Evolutionary conservation across 768 basidiomycete genomes (phyloP).

Genomic region (Cystofilobasidium macerans): DNA sequence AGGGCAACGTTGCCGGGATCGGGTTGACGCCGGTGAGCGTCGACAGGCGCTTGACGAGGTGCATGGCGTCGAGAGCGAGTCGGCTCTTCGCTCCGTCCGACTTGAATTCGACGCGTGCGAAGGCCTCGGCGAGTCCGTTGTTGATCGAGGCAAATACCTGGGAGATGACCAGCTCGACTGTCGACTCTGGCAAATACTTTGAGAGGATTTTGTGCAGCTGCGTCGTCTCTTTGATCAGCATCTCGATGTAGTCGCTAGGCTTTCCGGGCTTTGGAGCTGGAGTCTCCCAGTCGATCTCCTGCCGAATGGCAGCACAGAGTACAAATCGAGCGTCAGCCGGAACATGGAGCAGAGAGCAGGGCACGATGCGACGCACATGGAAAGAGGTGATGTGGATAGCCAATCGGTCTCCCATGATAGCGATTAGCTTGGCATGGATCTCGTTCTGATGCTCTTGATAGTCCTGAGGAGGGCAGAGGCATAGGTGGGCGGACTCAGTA

Average conservation of each 20-base stretch:
- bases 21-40: constrained; percentile 58
- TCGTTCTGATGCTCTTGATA: constrained; percentile 99
- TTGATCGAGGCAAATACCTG: constrained; percentile 91
- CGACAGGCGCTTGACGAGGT: constrained; percentile 63
- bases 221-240: constrained; percentile 85
- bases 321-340: not conserved
- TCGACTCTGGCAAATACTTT: constrained; percentile 64
- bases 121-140: constrained; percentile 78
- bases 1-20: constrained; percentile 62
- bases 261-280: constrained; percentile 36
- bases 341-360: not conserved
- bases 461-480: constrained; percentile 51
- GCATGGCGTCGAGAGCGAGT: constrained; percentile 70
- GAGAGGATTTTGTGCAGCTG: constrained; percentile 92
- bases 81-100: constrained; percentile 73
- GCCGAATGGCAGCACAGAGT: not conserved
- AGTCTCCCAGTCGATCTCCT: constrained; percentile 70
- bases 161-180: constrained; percentile 89
- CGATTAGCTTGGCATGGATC: constrained; percentile 92
- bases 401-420: constrained; percentile 94
- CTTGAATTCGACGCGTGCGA: constrained; percentile 66
- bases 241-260: constrained; percentile 80
- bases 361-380: constrained; percentile 45
- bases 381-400: constrained; percentile 72
- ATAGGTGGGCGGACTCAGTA: not conserved